Percentiles rank a stretch among this genome's conserved stretches.
Evolutionary conservation across 371 early-diverging fungal species (phyloP).

Genomic region (Cladochytrium tenue): DNA sequence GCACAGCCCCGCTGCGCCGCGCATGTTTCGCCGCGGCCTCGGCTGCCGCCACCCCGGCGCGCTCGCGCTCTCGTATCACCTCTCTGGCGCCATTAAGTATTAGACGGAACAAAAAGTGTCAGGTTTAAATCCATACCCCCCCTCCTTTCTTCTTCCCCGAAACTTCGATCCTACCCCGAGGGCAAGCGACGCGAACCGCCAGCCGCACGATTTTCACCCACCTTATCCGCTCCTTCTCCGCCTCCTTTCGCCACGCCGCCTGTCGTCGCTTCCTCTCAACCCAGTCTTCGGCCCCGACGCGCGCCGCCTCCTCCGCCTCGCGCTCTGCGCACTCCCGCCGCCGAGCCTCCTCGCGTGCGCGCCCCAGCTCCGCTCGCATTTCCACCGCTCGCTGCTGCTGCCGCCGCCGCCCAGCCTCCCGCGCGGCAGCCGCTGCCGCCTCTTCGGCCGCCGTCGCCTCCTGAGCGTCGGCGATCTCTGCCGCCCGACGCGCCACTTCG

Average conservation of each 20-base stretch:
- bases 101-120: background rate
- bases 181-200: too few species aligned
- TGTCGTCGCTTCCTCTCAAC: too few species aligned
- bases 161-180: conserved; percentile 31
- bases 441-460: too few species aligned
- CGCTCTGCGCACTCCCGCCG: conserved; percentile 7
- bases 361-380: conserved; percentile 2
- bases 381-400: background rate
- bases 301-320: conserved; percentile 16
- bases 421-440: too few species aligned
- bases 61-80: conserved; percentile 18
- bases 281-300: too few species aligned
- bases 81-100: conserved; percentile 19
- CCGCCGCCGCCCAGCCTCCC: too few species aligned
- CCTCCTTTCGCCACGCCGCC: too few species aligned
- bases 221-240: conserved; percentile 30
- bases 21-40: conserved; percentile 6
- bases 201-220: conserved; percentile 26
- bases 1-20: conserved; percentile 25
- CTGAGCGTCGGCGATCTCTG: too few species aligned
- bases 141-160: conserved; percentile 37
- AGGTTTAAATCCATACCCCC: background rate
- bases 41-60: conserved; percentile 28
- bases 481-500: too few species aligned
- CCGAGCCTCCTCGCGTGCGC: conserved; percentile 7